phyloP scores from a whole-genome alignment of 2,329 filamentous ascomycete genomes.

The Penicillium crustosum region DNA sequence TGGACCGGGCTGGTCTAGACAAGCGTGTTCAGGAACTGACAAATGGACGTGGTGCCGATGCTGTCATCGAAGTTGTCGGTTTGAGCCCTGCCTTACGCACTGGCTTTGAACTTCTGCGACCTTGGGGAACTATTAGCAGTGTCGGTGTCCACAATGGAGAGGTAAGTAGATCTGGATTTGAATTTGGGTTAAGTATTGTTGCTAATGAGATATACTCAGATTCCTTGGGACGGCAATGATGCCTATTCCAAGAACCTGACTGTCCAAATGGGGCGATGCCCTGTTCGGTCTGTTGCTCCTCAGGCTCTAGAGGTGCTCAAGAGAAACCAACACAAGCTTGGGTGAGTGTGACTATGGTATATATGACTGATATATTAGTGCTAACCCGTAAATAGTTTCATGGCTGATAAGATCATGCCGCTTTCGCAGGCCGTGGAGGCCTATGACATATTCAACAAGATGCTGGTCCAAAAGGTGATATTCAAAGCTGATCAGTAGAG shows the following conservation, averaged over 20 bases:
- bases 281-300: slow-evolving; percentile 68
- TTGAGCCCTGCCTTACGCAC: slow-evolving; percentile 67
- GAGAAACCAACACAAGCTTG: slow-evolving; percentile 65
- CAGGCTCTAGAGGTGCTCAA: slow-evolving; percentile 65
- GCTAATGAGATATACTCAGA: slow-evolving; percentile 43
- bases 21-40: slow-evolving; percentile 72
- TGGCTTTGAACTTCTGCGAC: slow-evolving; percentile 68
- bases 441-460: slow-evolving; percentile 70
- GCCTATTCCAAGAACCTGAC: slow-evolving; percentile 68
- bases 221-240: slow-evolving; percentile 65
- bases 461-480: slow-evolving; percentile 72
- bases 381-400: slow-evolving; percentile 58
- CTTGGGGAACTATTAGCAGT: slow-evolving; percentile 71
- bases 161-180: slow-evolving; percentile 44
- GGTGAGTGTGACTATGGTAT: slow-evolving; percentile 47
- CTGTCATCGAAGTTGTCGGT: slow-evolving; percentile 77
- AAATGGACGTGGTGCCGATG: slow-evolving; percentile 78
- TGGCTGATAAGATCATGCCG: slow-evolving; percentile 74
- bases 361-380: background rate
- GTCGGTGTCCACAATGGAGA: slow-evolving; percentile 75
- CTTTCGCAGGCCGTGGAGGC: slow-evolving; percentile 65
- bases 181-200: slow-evolving; percentile 14
- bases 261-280: slow-evolving; percentile 74
- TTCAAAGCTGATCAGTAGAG: slow-evolving; percentile 53
- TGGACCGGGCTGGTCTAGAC: slow-evolving; percentile 63